Evolutionary conservation across 1,139 yeast species (phyloP), one percentile per base, ranked within the genome.

Genomic region (Blastobotrys elegans): DNA sequence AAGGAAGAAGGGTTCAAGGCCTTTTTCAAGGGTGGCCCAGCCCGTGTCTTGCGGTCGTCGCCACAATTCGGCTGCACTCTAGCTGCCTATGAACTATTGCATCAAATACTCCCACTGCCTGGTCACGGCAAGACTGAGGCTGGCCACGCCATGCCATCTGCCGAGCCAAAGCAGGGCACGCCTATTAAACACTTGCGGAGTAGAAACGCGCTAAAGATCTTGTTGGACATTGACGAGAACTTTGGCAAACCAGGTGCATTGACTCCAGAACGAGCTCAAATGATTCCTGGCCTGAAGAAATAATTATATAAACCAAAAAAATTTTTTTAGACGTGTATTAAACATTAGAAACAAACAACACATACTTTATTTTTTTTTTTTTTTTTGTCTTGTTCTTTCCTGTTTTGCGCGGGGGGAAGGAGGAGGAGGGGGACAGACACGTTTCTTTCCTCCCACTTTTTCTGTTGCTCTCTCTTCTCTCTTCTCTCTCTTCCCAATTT

Each of bases 61-160:
- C 98, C 98, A 17, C 98, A 92, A 69, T 92, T 92, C 66, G 98
- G 97, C 49, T 90, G 92, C 69, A 92, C 98, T 11, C 77, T 92
- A 60, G 98, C 97, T 13, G 92, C 96, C 26, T 92, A 92, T 68
- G 98, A 92, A 68, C 68, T 92, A 43, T 82, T 92, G 66, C 85
- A 83, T 60, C 72, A 72, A 43, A 55, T 78, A 49, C 64, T 82
- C 56, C 87, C 87, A 24, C 67, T 76, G 48, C 77, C 72, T 11
- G 70, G 70, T 16, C 61, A 60, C 41, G 62, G 59, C 37, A 53
- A 60, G 54, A 57, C 72, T 18, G 74, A 71, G 54, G 74, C 73
- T 16, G 73, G 73, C 43, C 72, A 71, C 54, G 60, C 67, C 18
- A 68, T 66, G 10, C 73, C 74, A 20, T 55, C 70, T 11, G 61